These are phyloP conservation scores for Macrophomina pseudophaseolina DNA, from an alignment of 2,329 filamentous ascomycete genomes.

Conservation along the genomic window DNA sequence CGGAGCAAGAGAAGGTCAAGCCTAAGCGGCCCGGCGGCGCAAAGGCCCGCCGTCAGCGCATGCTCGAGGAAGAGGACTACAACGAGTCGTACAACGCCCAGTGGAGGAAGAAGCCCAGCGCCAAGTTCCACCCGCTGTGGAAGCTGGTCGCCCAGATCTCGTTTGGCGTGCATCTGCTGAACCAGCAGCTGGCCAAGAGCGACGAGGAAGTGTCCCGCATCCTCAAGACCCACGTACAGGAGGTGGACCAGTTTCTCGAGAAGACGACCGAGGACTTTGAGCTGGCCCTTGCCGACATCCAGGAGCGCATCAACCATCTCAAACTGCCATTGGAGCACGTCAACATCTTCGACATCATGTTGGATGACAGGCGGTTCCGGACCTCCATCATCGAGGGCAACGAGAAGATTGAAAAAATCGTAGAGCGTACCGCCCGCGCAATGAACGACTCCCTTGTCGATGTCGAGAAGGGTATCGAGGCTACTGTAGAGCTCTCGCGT, in stretches of 20 bases:
- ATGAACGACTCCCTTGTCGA: conserved; percentile 82
- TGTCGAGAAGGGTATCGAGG: conserved; percentile 75
- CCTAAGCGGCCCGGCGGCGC: conserved; percentile 54
- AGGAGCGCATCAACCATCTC: conserved; percentile 77
- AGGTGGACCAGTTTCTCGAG: conserved; percentile 90
- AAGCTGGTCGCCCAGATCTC: conserved; percentile 92
- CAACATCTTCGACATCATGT: conserved; percentile 81
- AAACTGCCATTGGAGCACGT: conserved; percentile 84
- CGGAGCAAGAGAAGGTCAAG: conserved; percentile 49
- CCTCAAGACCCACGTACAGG: conserved; percentile 88
- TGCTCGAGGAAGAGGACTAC: conserved; percentile 62
- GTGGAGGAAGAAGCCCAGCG: conserved; percentile 77
- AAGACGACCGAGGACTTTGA: conserved; percentile 84
- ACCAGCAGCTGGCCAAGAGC: conserved; percentile 85
- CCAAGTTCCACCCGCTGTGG: conserved; percentile 83
- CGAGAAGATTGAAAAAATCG: conserved; percentile 86
- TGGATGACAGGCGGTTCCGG: conserved; percentile 83
- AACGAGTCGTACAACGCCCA: conserved; percentile 73
- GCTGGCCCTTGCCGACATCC: conserved; percentile 77
- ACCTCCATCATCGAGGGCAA: conserved; percentile 84
- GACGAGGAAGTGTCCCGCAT: conserved; percentile 87
- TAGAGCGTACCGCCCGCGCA: conserved; percentile 75
- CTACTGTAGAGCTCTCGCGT: conserved; percentile 74
- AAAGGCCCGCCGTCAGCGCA: conserved; percentile 63
- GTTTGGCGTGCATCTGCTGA: conserved; percentile 87